phyloP scores from a whole-genome alignment of 75 land plant species.

The Larix kaempferi region DNA sequence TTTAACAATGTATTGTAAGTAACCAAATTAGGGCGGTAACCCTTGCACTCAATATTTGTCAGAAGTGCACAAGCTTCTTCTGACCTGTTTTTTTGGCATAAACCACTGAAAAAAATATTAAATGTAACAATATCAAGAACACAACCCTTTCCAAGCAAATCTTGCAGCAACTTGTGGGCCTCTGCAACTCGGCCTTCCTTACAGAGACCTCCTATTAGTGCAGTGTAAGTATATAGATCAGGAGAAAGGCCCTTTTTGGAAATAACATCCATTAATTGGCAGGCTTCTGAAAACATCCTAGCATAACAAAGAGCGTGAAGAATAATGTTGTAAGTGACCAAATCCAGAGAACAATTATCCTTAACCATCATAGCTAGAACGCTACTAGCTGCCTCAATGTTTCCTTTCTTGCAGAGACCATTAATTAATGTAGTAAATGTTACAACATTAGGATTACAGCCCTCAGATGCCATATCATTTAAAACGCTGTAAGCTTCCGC shows the following conservation, averaged over 20 bases:
- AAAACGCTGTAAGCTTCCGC: constrained; percentile 27
- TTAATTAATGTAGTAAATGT: constrained; percentile 35
- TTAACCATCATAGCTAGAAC: constrained; percentile 22
- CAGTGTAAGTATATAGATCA: constrained; percentile 25
- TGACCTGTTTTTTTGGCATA: constrained; percentile 30
- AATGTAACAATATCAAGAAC: constrained; percentile 29
- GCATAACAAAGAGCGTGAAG: constrained; percentile 26
- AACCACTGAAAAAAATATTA: constrained; percentile 35
- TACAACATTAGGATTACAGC: constrained; percentile 25
- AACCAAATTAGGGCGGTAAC: constrained; percentile 43
- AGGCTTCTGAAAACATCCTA: constrained; percentile 17
- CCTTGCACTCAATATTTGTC: constrained; percentile 29
- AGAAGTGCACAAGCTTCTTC: constrained; percentile 34
- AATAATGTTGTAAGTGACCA: constrained; percentile 34
- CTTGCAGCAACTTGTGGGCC: constrained; percentile 17
- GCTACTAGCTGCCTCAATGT: constrained; percentile 21
- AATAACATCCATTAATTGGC: constrained; percentile 22
- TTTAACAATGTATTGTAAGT: constrained; percentile 56
- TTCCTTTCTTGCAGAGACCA: constrained; percentile 27
- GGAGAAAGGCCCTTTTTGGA: constrained; percentile 26
- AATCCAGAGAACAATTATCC: constrained; percentile 23
- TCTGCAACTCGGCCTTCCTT: constrained; percentile 27
- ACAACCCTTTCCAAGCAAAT: constrained; percentile 19
- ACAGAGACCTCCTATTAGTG: constrained; percentile 36
- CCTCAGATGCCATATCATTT: constrained; percentile 28